These are phyloP conservation scores for Blastocystis sp. DNA, from an alignment of 352 stramenopile species.

Conservation along the genomic window DNA sequence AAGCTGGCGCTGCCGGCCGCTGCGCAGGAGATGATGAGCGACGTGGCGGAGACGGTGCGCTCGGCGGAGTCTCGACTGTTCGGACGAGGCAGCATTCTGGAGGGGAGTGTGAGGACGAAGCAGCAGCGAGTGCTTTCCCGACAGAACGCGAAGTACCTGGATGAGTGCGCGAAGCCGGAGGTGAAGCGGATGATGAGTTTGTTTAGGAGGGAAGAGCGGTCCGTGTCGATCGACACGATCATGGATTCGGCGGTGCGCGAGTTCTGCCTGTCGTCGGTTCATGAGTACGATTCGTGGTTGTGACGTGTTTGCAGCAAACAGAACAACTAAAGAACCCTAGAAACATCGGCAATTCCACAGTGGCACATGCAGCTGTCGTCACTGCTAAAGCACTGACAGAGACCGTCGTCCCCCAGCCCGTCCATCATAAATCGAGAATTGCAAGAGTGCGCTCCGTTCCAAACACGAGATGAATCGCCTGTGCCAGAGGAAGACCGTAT, in stretches of 20 bases:
- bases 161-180: neutral
- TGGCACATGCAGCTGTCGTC: neutral
- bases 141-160: conserved; percentile 40
- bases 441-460: neutral
- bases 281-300: conserved; percentile 37
- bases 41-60: neutral
- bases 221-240: conserved; percentile 44
- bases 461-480: neutral
- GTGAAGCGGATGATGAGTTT: conserved; percentile 9
- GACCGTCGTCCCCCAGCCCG: neutral
- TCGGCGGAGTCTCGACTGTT: neutral
- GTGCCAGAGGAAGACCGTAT: neutral
- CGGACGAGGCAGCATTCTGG: neutral
- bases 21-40: neutral
- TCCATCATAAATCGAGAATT: neutral
- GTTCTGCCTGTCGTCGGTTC: conserved; percentile 40
- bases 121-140: neutral
- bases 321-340: neutral
- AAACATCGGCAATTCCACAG: conserved; percentile 3
- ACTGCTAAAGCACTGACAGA: neutral
- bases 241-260: conserved; percentile 9
- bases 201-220: conserved; percentile 8
- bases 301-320: neutral
- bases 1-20: neutral
- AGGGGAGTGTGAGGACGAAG: neutral